Percentiles rank a stretch among this genome's conserved stretches.
These are phyloP conservation scores for Gracilariopsis chorda DNA, from an alignment of 23 red algal species.

Conservation along the genomic window DNA sequence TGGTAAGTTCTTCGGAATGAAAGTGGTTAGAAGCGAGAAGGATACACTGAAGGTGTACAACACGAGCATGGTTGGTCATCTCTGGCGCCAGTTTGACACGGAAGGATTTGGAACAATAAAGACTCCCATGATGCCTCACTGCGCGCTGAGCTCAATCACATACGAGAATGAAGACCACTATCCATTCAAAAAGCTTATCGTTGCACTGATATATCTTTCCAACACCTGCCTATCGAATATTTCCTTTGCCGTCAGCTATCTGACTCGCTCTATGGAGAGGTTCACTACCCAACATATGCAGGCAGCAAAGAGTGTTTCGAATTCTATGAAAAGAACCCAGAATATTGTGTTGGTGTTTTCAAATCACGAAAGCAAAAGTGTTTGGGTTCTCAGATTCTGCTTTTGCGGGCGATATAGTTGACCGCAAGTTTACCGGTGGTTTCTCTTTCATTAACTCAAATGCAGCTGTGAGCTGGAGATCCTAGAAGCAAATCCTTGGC, in stretches of 20 bases:
- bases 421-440: conserved; percentile 26
- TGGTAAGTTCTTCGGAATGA: conserved; percentile 12
- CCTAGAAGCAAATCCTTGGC: conserved; percentile 18
- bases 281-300: background rate
- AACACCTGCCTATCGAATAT: conserved; percentile 46
- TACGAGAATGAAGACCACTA: background rate
- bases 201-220: conserved; percentile 7
- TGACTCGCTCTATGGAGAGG: conserved; percentile 37
- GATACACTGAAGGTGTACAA: background rate
- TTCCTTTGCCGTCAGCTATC: background rate
- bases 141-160: background rate
- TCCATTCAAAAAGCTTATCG: background rate
- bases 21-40: background rate
- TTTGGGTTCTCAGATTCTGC: background rate
- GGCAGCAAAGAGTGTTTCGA: conserved; percentile 32
- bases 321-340: background rate
- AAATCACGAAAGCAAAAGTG: background rate
- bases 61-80: background rate
- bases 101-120: background rate
- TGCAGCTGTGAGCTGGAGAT: background rate
- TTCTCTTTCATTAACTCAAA: background rate
- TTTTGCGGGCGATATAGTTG: background rate
- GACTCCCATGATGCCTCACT: background rate
- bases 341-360: background rate
- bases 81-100: conserved; percentile 3